These are phyloP conservation scores for Penicillium goetzii DNA, from an alignment of 495 filamentous ascomycete species.

Conservation along the genomic window DNA sequence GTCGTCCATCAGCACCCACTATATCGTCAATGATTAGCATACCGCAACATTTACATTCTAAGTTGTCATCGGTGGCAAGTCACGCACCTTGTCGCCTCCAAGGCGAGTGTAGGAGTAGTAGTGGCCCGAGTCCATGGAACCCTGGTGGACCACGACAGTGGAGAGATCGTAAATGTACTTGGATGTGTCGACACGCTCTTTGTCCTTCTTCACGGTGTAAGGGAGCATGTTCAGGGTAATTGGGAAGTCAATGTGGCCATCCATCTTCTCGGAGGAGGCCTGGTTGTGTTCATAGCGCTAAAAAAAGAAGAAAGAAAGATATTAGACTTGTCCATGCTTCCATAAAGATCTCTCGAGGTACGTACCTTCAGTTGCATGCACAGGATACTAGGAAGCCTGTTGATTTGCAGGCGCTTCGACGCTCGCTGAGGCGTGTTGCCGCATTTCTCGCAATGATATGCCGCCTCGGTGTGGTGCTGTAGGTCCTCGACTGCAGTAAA, in stretches of 20 bases:
- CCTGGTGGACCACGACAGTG: conserved; percentile 81
- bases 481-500: conserved; percentile 73
- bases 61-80: neutral
- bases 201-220: conserved; percentile 69
- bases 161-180: conserved; percentile 78
- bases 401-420: conserved; percentile 78
- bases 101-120: conserved; percentile 83
- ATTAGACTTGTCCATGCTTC: neutral
- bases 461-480: conserved; percentile 60
- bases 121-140: conserved; percentile 86
- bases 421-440: conserved; percentile 68
- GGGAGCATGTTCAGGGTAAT: conserved; percentile 85
- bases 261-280: conserved; percentile 73
- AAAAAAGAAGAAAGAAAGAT: neutral
- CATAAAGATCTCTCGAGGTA: neutral
- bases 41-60: neutral
- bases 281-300: conserved; percentile 80
- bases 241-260: conserved; percentile 79
- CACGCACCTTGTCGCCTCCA: conserved; percentile 69
- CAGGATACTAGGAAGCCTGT: conserved; percentile 80
- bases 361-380: conserved; percentile 88
- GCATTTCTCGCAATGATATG: conserved; percentile 79
- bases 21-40: conserved; percentile 23
- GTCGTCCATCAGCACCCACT: conserved; percentile 95
- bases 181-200: conserved; percentile 40